Percentiles rank a stretch among this genome's conserved stretches.
phyloP scores from a whole-genome alignment of 202 grass and related monocot genomes.

The Setaria italica region DNA sequence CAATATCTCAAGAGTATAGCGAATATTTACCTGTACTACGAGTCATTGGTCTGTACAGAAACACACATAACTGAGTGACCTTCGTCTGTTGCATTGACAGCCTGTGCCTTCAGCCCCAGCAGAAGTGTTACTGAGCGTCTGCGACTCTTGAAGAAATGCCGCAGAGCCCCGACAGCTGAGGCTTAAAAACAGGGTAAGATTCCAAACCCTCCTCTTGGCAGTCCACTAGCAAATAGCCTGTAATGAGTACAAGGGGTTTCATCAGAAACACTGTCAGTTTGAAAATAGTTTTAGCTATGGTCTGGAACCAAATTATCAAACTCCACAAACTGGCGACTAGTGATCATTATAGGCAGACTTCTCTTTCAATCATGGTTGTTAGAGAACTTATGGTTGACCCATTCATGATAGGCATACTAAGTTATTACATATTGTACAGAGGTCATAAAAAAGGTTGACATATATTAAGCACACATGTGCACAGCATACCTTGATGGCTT shows the following conservation, averaged over 20 bases:
- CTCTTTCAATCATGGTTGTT: background rate
- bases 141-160: constrained; percentile 42
- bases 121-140: constrained; percentile 42
- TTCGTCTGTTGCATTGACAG: constrained; percentile 49
- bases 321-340: background rate
- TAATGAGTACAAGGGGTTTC: constrained; percentile 26
- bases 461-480: background rate
- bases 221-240: constrained; percentile 23
- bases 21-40: constrained; percentile 50
- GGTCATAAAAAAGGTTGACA: background rate
- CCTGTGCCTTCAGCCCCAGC: constrained; percentile 44
- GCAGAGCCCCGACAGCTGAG: constrained; percentile 41
- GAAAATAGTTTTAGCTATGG: constrained; percentile 7
- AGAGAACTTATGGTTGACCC: background rate
- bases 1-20: constrained; percentile 47
- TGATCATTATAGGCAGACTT: constrained; percentile 3
- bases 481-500: constrained; percentile 44
- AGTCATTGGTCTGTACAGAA: constrained; percentile 53
- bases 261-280: constrained; percentile 21
- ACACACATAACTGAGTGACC: constrained; percentile 35
- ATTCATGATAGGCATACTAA: constrained; percentile 17
- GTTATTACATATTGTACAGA: background rate
- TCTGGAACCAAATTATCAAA: constrained; percentile 22
- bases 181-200: constrained; percentile 46
- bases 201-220: constrained; percentile 41